These are phyloP conservation scores for Boletellus sp. DNA, from an alignment of 1,284 basidiomycete genomes.

Conservation along the genomic window DNA sequence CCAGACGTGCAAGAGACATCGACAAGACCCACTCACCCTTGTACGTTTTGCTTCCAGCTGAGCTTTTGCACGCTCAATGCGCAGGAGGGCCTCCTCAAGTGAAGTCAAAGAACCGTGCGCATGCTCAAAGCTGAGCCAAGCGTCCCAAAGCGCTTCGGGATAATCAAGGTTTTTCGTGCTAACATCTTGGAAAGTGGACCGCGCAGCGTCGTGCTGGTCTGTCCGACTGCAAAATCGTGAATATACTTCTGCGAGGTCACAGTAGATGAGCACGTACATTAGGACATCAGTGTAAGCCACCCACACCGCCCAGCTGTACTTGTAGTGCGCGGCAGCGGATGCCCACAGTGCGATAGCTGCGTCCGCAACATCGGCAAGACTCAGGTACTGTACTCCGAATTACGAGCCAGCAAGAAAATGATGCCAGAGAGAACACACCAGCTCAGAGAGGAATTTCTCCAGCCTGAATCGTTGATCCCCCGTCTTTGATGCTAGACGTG, in stretches of 20 bases:
- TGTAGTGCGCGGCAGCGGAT: slow-evolving; percentile 59
- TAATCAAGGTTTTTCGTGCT: slow-evolving; percentile 79
- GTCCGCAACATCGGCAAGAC: slow-evolving; percentile 46
- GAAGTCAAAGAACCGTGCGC: slow-evolving; percentile 72
- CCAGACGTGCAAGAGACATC: background rate
- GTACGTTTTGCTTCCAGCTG: slow-evolving; percentile 63
- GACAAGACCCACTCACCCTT: slow-evolving; percentile 46
- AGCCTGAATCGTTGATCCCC: slow-evolving; percentile 63
- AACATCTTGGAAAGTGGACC: slow-evolving; percentile 62
- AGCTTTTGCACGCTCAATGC: slow-evolving; percentile 63
- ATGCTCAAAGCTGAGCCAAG: slow-evolving; percentile 85
- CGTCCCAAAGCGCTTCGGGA: slow-evolving; percentile 89
- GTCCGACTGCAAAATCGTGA: slow-evolving; percentile 43
- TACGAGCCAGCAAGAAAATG: background rate
- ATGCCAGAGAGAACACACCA: slow-evolving; percentile 48
- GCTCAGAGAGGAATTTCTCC: slow-evolving; percentile 75
- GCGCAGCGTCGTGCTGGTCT: slow-evolving; percentile 55
- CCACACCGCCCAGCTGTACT: slow-evolving; percentile 70
- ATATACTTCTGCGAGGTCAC: background rate
- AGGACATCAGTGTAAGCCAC: slow-evolving; percentile 63
- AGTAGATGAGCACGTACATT: slow-evolving; percentile 45
- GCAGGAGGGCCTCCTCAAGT: slow-evolving; percentile 65
- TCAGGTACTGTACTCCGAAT: slow-evolving; percentile 40
- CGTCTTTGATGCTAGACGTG: slow-evolving; percentile 38
- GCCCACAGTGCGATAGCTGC: slow-evolving; percentile 61